Evolutionary conservation across 2,329 filamentous ascomycete species (phyloP), one percentile per base, ranked within the genome.

Genomic region (Penicillium italicum): DNA sequence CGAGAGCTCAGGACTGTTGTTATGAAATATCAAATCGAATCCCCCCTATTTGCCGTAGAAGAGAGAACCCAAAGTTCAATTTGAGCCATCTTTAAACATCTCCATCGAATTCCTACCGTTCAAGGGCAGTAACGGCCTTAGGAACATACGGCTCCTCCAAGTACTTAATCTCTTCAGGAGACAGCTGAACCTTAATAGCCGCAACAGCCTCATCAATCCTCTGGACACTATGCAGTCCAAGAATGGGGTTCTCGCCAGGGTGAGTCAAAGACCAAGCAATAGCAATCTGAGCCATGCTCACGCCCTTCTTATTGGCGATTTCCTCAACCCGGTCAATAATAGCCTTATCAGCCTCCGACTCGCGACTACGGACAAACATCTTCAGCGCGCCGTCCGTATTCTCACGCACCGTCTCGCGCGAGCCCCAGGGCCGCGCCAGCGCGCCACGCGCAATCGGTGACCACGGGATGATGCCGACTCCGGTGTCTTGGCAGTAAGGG

Each of bases 261-360:
- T 77, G 75, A 59, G 79, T 76, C 60, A 82, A 73, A 54, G 80
- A 79, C 86, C 86, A 89, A 3, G 84, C 85, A 52, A 86, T 77
- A 1, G 83, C 80, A 20, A 89, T 81, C 53, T 86, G 81, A 42
- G 82, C 81, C 80, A 89, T 88, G 60, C 78, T 82, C 67, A 82
- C 77, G 0, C 76, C 79, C 62, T 79, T 79, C 71, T 84, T 83
- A 59, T 77, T 74, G 0, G 85, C 82, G 14, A 87, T 61, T 67
- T 86, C 80, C 68, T 85, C 78, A 2, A 85, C 81, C 0, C 82
- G 75, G 34, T 72, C 70, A 46, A 85, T 77, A 55, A 82, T 85
- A 68, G 74, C 72, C 65, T 78, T 70, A 57, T 85, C 82, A 0
- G 73, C 72, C 18, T 81, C 79, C 6, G 69, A 71, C 56, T 78